Percentiles rank a stretch among this genome's conserved stretches.
Evolutionary conservation across 768 basidiomycete genomes (phyloP).

Genomic region (Sporobolomyces roseus): DNA sequence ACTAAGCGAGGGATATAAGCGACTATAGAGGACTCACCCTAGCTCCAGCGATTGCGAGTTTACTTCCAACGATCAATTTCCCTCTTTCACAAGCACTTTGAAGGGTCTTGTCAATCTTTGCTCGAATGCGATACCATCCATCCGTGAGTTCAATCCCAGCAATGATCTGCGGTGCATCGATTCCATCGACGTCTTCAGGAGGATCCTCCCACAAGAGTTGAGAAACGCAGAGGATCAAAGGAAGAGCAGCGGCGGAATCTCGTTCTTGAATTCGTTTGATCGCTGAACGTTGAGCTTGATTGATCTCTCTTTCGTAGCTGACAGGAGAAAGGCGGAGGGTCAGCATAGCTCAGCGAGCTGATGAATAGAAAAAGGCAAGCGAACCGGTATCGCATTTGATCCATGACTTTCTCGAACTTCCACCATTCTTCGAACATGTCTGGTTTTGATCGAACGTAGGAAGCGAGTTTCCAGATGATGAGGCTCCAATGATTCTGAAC

Average conservation of each 20-base stretch:
- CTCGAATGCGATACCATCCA: slow-evolving; percentile 88
- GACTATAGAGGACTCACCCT: slow-evolving; percentile 56
- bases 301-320: slow-evolving; percentile 85
- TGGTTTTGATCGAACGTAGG: slow-evolving; percentile 73
- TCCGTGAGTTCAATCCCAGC: slow-evolving; percentile 85
- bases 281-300: slow-evolving; percentile 70
- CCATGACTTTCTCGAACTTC: slow-evolving; percentile 75
- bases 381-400: slow-evolving; percentile 81
- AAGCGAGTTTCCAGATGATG: slow-evolving; percentile 91
- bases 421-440: slow-evolving; percentile 60
- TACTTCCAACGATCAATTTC: slow-evolving; percentile 69
- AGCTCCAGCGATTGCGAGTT: slow-evolving; percentile 74
- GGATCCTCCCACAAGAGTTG: slow-evolving; percentile 59
- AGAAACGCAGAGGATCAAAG: slow-evolving; percentile 82
- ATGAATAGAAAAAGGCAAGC: slow-evolving; percentile 35
- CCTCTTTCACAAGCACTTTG: slow-evolving; percentile 65
- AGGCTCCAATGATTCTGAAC: slow-evolving; percentile 86
- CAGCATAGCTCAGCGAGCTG: too few relatives aligned
- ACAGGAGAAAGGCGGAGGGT: neutral
- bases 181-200: neutral
- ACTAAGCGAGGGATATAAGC: neutral
- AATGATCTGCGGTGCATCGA: slow-evolving; percentile 50
- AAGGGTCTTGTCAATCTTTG: slow-evolving; percentile 69
- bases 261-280: slow-evolving; percentile 75
- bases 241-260: slow-evolving; percentile 71